Evolutionary conservation across 352 stramenopile genomes (phyloP).

Genomic region (Globisporangium solare): DNA sequence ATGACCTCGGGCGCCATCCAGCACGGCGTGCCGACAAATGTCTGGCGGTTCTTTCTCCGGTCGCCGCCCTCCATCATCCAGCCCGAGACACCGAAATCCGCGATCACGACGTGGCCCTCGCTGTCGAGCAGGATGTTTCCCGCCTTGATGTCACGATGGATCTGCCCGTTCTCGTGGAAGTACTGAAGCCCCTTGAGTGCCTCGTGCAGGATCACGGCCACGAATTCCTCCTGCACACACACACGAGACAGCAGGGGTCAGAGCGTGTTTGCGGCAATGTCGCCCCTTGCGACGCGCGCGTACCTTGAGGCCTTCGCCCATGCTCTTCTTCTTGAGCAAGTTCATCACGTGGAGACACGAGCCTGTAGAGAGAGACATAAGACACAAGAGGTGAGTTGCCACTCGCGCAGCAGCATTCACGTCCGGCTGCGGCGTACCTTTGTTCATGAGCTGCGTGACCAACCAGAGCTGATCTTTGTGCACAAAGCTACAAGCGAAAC

Average conservation of each 20-base stretch:
- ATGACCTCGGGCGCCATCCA: slow-evolving; percentile 95
- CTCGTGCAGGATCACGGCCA: slow-evolving; percentile 97
- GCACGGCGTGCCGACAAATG: slow-evolving; percentile 98
- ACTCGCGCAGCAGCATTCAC: slow-evolving; percentile 7
- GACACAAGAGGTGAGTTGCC: background rate
- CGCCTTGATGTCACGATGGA: slow-evolving; percentile 98
- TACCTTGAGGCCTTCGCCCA: slow-evolving; percentile 81
- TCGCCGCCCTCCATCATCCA: slow-evolving; percentile 97
- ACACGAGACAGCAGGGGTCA: background rate
- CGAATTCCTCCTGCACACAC: slow-evolving; percentile 87
- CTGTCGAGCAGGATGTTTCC: slow-evolving; percentile 96
- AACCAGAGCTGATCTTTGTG: slow-evolving; percentile 97
- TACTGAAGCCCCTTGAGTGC: slow-evolving; percentile 97
- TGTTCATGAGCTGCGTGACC: slow-evolving; percentile 99
- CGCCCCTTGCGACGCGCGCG: too few relatives aligned
- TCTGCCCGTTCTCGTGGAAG: slow-evolving; percentile 98
- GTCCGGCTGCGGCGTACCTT: slow-evolving; percentile 46
- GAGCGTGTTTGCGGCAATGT: background rate
- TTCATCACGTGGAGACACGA: slow-evolving; percentile 98
- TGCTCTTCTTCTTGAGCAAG: slow-evolving; percentile 86
- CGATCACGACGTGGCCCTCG: slow-evolving; percentile 94
- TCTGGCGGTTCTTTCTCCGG: slow-evolving; percentile 92
- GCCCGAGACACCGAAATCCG: slow-evolving; percentile 98
- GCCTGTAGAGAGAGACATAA: slow-evolving; percentile 24
- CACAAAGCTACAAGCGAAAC: slow-evolving; percentile 83